Percentiles rank a stretch among this genome's conserved stretches.
These are phyloP conservation scores for Corrigiola litoralis DNA, from an alignment of 179 eudicot species.

Conservation along the genomic window DNA sequence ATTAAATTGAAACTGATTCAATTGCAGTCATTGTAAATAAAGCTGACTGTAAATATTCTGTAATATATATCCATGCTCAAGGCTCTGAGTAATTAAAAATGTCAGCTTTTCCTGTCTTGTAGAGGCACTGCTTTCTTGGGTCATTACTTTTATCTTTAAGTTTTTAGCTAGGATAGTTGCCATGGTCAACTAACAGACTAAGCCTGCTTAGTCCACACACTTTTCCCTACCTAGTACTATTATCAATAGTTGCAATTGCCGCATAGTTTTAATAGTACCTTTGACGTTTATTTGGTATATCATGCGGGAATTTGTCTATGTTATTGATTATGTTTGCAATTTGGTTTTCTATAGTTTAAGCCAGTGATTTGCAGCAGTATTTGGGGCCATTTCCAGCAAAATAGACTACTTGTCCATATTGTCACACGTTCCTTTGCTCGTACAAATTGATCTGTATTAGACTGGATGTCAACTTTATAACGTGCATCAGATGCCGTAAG, in stretches of 20 bases:
- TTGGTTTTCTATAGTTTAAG: not conserved
- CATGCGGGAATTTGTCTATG: not conserved
- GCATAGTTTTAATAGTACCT: too few relatives aligned
- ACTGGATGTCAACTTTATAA: slow-evolving; percentile 6
- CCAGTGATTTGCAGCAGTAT: not conserved
- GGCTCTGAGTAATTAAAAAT: slow-evolving; percentile 1
- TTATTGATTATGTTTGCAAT: not conserved
- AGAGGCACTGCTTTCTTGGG: not conserved
- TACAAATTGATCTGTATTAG: slow-evolving; percentile 2
- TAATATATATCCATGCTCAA: not conserved
- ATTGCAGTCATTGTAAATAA: slow-evolving; percentile 14
- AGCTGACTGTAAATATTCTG: slow-evolving; percentile 22
- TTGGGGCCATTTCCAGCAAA: slow-evolving; percentile 1
- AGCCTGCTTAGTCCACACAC: too few relatives aligned
- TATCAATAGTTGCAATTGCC: too few relatives aligned
- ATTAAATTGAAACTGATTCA: slow-evolving; percentile 1
- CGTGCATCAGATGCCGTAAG: not conserved
- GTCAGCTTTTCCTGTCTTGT: not conserved
- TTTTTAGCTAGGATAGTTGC: not conserved
- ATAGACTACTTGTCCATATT: not conserved
- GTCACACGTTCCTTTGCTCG: not conserved
- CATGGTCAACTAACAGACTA: not conserved
- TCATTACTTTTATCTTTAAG: too few relatives aligned
- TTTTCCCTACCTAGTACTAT: too few relatives aligned
- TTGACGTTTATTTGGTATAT: not conserved